Evolutionary conservation across 768 basidiomycete genomes (phyloP).

Genomic region (Russula sp.): DNA sequence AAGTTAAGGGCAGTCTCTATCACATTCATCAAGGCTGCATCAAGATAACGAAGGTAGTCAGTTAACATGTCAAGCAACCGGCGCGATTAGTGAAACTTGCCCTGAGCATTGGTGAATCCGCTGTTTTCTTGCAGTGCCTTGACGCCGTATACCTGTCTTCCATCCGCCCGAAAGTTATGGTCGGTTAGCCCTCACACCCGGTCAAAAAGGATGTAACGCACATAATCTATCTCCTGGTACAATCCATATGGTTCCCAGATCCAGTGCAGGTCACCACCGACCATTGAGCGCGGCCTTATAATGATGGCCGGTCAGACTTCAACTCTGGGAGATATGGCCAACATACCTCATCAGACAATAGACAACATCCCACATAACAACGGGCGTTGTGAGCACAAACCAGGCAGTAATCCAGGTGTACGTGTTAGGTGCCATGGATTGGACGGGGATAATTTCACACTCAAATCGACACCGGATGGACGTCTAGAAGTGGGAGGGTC

Average conservation of each 20-base stretch:
- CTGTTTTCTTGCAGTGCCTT: constrained; percentile 55
- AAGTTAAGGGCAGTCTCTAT: constrained; percentile 74
- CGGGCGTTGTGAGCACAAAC: constrained; percentile 51
- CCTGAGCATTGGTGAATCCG: constrained; percentile 84
- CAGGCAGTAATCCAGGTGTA: constrained; percentile 28
- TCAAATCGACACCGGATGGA: not conserved
- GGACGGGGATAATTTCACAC: not conserved
- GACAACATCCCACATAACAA: constrained; percentile 75
- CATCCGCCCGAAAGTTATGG: not conserved
- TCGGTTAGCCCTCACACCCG: not conserved
- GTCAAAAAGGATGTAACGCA: constrained; percentile 27
- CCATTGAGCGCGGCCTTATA: constrained; percentile 75
- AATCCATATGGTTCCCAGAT: constrained; percentile 80
- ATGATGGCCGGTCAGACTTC: not conserved
- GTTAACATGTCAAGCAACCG: not conserved
- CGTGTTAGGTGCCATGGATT: constrained; percentile 28
- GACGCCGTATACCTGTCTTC: constrained; percentile 61
- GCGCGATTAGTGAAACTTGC: constrained; percentile 28
- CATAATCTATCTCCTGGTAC: constrained; percentile 60
- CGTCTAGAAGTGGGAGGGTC: not conserved
- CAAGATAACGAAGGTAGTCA: not conserved
- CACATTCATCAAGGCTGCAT: constrained; percentile 67
- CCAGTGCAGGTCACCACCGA: constrained; percentile 86
- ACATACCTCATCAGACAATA: constrained; percentile 76
- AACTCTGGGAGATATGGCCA: not conserved